Base-by-base conservation (phyloP, 2,329 filamentous ascomycete genomes). In the Cercospora nicotianae region DNA sequence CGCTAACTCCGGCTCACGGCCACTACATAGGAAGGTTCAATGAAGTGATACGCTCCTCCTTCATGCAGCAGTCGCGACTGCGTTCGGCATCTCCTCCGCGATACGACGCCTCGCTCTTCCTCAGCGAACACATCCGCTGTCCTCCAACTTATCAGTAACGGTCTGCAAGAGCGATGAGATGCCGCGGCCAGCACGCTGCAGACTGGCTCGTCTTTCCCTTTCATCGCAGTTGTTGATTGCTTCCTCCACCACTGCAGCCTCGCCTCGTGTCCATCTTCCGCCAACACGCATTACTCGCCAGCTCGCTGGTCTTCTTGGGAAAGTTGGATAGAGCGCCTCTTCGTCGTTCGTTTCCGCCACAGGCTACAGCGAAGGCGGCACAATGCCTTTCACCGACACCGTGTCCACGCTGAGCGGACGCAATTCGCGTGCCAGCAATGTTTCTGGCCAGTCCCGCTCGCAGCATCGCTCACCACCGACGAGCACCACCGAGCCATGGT, bases 351-450 rank as follows among this genome's bases (percentile, higher is more conserved):
- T 59, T 59, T 36, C 55, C 31, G 31, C 55, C n/a, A 59, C 55
- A 59, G 68, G 59, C 36, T 67, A 73, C 74, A 75, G 65, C 31
- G 57, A 64, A 73, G 77, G 75, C 76, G 75, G 72, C 77, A 79
- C 75, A 73, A 83, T 84, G 83, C 78, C 80, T 76, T 80, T 80
- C 69, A 74, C 78, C 60, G 79, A 83, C 65, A 75, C 77, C 64
- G 81, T 84, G 65, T 79, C 79, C 48, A 83, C 81, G 72, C 72
- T 79, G 72, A 82, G 80, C 71, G 82, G 82, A 59, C 81, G 82
- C 63, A 81, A 78, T 73, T 84, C 83, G 73, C 76, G 82, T 71
- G 80, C 81, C 36, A 84, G 82, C 36, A 81, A 81, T 73, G 71
- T 81, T 64, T 84, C 83, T 26, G 76, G 73, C 26, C 75, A 78